Base-by-base conservation (phyloP, 345 rosid genomes). In the Stellera chamaejasme region DNA sequence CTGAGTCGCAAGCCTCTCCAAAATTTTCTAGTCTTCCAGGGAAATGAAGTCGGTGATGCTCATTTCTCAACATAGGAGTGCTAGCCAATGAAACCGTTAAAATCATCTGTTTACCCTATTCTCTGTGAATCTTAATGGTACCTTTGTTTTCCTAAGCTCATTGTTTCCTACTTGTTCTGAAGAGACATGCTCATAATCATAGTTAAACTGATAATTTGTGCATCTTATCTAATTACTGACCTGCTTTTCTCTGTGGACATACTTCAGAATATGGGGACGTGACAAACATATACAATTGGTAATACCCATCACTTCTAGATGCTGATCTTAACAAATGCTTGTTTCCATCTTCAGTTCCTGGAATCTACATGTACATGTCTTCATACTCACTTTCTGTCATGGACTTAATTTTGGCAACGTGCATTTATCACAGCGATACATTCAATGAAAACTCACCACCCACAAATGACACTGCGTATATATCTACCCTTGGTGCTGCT, bases 241-340 rank as follows among this genome's bases (percentile, higher is more conserved):
- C 42, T 13, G 26, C 23, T 50, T 41, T 42, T 48, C 41, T 63
- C 9, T n/a, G 50, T 64, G 27, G 48, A 28, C 59, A 67, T 62
- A 32, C 66, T 70, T 60, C 95, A 88, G 98, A 88, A 66, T 92
- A 88, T 67, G 98, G 98, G 65, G 95, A 88, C 60, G 90, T 88
- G 79, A 88, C 98, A 8, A 87, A 85, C 76, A 85, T 92, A 60
- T 92, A 92, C 73, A 92, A 74, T 75, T 92, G 98, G 98, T 92
- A 85, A 75, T 48, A 50, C 62, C 52, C 64, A 55, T 59, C 62
- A 47, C 14, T 63, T 62, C 6, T 50, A 27, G 43, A 2, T 32
- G 12, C 4, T 10, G 11, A 6, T 9, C 5, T 55, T 55, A 11
- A 58, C 11, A 32, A 32, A 8, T 2, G 39, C 5, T 32, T 32